Conservation (phyloP, 192 early-diverging fungal genomes). For the Gaertneriomyces semiglobifer region DNA sequence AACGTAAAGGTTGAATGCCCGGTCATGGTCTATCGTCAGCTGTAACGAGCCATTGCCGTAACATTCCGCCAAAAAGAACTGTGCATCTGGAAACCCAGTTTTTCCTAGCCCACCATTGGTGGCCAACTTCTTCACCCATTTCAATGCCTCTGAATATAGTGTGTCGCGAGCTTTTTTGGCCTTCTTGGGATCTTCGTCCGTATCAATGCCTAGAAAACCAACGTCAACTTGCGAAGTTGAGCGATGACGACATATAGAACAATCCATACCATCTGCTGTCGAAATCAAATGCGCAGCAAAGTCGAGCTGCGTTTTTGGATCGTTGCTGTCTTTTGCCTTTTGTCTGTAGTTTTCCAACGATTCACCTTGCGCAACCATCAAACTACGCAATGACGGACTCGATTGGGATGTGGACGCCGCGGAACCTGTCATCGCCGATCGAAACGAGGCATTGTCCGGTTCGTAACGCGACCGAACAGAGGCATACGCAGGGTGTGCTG, state of each 20-base stretch:
- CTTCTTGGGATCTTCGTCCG: conserved; percentile 56
- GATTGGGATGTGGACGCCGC: conserved; percentile 7
- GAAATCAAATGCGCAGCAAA: conserved; percentile 88
- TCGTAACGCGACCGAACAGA: conserved; percentile 1
- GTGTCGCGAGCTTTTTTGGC: conserved; percentile 68
- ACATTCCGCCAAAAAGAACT: conserved; percentile 87
- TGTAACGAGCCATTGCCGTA: conserved; percentile 84
- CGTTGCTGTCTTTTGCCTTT: conserved; percentile 45
- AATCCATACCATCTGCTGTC: conserved; percentile 59
- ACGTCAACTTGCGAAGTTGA: conserved; percentile 8
- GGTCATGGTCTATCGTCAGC: conserved; percentile 75
- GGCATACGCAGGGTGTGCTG: no score
- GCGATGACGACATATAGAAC: neutral
- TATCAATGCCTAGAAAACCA: conserved; percentile 9
- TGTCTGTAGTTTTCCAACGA: conserved; percentile 39
- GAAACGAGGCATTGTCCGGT: conserved; percentile 22
- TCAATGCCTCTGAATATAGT: conserved; percentile 75
- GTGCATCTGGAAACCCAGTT: conserved; percentile 78
- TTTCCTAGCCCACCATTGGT: conserved; percentile 46
- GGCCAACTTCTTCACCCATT: conserved; percentile 81
- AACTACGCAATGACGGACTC: conserved; percentile 1
- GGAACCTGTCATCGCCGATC: conserved; percentile 10
- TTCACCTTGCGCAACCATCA: conserved; percentile 21
- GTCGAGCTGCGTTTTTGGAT: conserved; percentile 72
- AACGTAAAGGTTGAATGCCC: conserved; percentile 86